These are phyloP conservation scores for Quercus tomentella DNA, from an alignment of 331 rosid species.

Conservation along the genomic window DNA sequence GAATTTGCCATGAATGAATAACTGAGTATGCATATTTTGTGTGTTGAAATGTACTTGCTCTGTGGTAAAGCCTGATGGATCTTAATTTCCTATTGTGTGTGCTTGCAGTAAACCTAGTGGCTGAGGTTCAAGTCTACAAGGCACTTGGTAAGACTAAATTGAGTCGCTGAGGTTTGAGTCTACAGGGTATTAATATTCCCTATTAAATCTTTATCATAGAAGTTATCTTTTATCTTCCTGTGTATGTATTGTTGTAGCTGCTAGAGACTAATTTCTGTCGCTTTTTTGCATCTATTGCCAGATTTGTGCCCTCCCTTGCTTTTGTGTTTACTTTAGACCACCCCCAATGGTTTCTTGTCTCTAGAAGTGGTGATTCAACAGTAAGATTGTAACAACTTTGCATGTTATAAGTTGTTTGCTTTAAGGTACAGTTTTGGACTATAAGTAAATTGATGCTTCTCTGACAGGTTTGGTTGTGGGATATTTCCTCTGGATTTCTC, in stretches of 20 bases:
- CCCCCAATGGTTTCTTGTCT: slow-evolving; percentile 61
- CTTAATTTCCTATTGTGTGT: too few species aligned
- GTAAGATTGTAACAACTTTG: slow-evolving; percentile 39
- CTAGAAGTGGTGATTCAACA: slow-evolving; percentile 93
- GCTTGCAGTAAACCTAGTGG: too few species aligned
- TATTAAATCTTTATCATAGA: neutral
- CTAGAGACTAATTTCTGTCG: neutral
- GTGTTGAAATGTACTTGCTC: too few species aligned
- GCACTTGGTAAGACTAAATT: too few species aligned
- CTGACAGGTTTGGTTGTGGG: slow-evolving; percentile 82
- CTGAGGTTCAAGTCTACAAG: too few species aligned
- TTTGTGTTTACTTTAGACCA: slow-evolving; percentile 50
- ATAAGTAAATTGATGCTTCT: slow-evolving; percentile 8
- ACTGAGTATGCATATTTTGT: too few species aligned
- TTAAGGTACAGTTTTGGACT: slow-evolving; percentile 6
- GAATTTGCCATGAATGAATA: too few species aligned
- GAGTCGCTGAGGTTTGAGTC: too few species aligned
- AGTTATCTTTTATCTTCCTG: neutral
- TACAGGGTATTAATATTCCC: neutral
- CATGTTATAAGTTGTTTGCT: neutral
- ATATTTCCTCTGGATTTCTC: slow-evolving; percentile 65
- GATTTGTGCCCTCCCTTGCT: slow-evolving; percentile 81
- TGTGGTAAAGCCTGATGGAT: too few species aligned
- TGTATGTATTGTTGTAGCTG: neutral
- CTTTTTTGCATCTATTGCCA: slow-evolving; percentile 25